Conservation (phyloP, 2,329 filamentous ascomycete species). For the Aspergillus aculeatus region DNA sequence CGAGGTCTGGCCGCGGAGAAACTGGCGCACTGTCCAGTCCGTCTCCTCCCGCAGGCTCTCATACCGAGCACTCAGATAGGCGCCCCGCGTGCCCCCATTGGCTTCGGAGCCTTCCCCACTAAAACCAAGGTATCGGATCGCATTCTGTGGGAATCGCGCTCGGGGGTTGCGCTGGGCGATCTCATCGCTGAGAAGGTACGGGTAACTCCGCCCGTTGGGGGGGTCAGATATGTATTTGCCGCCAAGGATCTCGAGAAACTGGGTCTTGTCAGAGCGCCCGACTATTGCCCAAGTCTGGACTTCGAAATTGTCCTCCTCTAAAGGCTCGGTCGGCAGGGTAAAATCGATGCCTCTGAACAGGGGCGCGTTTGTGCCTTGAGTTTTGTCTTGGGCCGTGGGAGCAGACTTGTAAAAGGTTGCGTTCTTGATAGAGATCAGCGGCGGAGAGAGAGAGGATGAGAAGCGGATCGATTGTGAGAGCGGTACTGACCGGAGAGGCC, state of each 20-base stretch:
- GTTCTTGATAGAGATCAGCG: slow-evolving; percentile 70
- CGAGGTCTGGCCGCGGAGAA: slow-evolving; percentile 76
- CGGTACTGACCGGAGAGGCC: slow-evolving; percentile 11
- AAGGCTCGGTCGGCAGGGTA: slow-evolving; percentile 52
- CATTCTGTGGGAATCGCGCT: slow-evolving; percentile 61
- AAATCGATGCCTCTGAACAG: slow-evolving; percentile 73
- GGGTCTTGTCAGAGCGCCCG: slow-evolving; percentile 76
- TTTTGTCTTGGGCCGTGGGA: slow-evolving; percentile 51
- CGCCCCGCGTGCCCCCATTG: slow-evolving; percentile 55
- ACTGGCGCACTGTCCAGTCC: slow-evolving; percentile 81
- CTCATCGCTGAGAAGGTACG: slow-evolving; percentile 67
- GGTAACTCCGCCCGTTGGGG: slow-evolving; percentile 72
- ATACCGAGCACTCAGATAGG: slow-evolving; percentile 86
- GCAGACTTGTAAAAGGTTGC: slow-evolving; percentile 81
- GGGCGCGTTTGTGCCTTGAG: slow-evolving; percentile 61
- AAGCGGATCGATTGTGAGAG: slow-evolving; percentile 13
- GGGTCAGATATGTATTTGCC: slow-evolving; percentile 76
- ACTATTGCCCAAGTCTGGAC: slow-evolving; percentile 78
- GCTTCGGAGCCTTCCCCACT: slow-evolving; percentile 64
- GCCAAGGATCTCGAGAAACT: slow-evolving; percentile 74
- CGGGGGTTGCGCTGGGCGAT: slow-evolving; percentile 52
- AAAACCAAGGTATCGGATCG: slow-evolving; percentile 89
- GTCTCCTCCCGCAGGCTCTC: slow-evolving; percentile 83
- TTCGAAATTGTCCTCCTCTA: slow-evolving; percentile 7
- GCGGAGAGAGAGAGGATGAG: slow-evolving; percentile 32